Conservation (phyloP, 2,329 filamentous ascomycete species). For the Mycosphaerelloides madeirae region DNA sequence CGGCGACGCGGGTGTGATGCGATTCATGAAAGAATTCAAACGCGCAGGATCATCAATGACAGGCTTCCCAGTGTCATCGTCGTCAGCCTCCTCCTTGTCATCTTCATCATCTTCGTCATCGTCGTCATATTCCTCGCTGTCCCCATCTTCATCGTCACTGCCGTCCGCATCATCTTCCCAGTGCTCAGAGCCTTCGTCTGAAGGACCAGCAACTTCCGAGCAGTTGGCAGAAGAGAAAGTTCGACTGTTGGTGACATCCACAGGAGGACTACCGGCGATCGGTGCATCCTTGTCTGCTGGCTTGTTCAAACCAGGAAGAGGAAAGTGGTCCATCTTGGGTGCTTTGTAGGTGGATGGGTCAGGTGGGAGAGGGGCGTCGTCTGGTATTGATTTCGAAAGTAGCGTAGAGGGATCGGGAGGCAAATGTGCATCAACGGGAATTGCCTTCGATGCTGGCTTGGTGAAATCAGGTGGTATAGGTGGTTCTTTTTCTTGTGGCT, state of each 20-base stretch:
- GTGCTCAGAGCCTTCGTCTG: conserved; percentile 24
- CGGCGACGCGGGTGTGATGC: conserved; percentile 23
- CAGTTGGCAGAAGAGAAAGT: conserved; percentile 15
- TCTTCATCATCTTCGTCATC: conserved; percentile 34
- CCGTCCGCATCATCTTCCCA: conserved; percentile 37
- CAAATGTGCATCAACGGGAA: conserved; percentile 28
- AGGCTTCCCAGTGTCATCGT: conserved; percentile 38
- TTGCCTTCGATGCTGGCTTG: background rate
- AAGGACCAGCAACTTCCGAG: conserved; percentile 24
- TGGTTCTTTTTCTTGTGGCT: conserved; percentile 22
- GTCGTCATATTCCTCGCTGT: conserved; percentile 29
- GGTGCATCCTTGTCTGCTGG: conserved; percentile 37
- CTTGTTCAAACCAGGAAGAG: conserved; percentile 15
- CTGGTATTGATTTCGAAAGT: conserved; percentile 26
- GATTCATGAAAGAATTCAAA: conserved; percentile 22
- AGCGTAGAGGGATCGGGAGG: conserved; percentile 39
- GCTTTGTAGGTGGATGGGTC: conserved; percentile 28
- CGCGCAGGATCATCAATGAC: conserved; percentile 18
- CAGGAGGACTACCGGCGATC: conserved; percentile 45
- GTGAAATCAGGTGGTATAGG: conserved; percentile 5
- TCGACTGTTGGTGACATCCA: conserved; percentile 33
- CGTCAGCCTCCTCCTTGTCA: conserved; percentile 32
- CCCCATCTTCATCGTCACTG: conserved; percentile 25
- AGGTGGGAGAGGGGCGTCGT: conserved; percentile 40
- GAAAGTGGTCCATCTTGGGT: conserved; percentile 21